Evolutionary conservation across 305 asterid species (phyloP).

Genomic region (Lippia alba): DNA sequence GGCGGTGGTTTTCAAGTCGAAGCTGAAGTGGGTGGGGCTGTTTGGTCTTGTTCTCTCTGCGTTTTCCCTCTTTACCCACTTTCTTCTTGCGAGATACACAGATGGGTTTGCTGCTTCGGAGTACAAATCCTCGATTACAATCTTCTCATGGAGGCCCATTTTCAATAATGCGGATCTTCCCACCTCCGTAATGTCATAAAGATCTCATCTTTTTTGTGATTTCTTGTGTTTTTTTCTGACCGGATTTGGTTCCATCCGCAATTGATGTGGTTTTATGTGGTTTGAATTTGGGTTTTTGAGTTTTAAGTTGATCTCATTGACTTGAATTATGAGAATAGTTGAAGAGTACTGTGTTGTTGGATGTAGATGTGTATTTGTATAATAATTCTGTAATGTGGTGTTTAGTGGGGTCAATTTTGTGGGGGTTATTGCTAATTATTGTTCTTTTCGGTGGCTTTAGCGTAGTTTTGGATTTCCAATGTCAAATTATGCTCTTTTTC

Average conservation of each 20-base stretch:
- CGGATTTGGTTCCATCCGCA: slow-evolving; percentile 10
- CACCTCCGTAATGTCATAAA: slow-evolving; percentile 60
- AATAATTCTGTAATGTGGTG: slow-evolving; percentile 41
- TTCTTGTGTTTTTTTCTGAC: neutral
- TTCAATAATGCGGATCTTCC: slow-evolving; percentile 67
- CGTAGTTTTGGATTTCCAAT: slow-evolving; percentile 40
- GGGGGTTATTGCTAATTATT: slow-evolving; percentile 35
- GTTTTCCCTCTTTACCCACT: slow-evolving; percentile 82
- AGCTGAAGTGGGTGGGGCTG: slow-evolving; percentile 82
- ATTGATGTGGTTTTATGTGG: neutral
- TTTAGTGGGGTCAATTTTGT: slow-evolving; percentile 59
- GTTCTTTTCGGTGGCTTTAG: slow-evolving; percentile 42
- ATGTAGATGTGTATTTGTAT: slow-evolving; percentile 17
- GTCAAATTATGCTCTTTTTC: slow-evolving; percentile 30
- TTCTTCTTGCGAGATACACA: slow-evolving; percentile 85
- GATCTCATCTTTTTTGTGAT: slow-evolving; percentile 46
- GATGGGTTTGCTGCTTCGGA: slow-evolving; percentile 65
- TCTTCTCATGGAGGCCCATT: slow-evolving; percentile 94
- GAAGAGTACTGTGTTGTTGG: slow-evolving; percentile 2
- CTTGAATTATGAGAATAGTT: slow-evolving; percentile 26
- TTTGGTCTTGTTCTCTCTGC: slow-evolving; percentile 85
- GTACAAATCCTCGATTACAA: slow-evolving; percentile 82
- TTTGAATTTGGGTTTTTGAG: slow-evolving; percentile 34
- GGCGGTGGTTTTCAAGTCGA: slow-evolving; percentile 77
- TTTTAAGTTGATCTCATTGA: neutral